phyloP scores from a whole-genome alignment of 2,329 filamentous ascomycete species.

The Botrytis elliptica region DNA sequence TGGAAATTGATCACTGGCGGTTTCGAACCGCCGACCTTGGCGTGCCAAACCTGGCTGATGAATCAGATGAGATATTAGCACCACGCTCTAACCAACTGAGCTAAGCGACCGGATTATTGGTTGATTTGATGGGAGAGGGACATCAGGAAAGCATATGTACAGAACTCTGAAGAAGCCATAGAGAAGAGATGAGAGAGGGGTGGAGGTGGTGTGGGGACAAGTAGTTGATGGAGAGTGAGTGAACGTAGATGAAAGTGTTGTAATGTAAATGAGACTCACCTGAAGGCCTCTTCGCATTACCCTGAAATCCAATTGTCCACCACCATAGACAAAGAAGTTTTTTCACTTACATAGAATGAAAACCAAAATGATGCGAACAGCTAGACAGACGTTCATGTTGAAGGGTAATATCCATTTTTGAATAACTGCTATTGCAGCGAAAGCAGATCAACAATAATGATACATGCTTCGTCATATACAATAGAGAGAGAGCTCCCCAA shows the following conservation, averaged over 20 bases:
- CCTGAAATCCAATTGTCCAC: not conserved
- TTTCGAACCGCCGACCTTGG: conserved; percentile 10
- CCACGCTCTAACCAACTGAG: conserved; percentile 17
- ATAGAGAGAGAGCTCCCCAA: not conserved
- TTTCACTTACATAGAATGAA: not conserved
- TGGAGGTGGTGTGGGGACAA: not conserved
- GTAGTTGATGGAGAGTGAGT: not conserved
- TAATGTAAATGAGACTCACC: not conserved
- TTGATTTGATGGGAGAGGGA: fast-evolving
- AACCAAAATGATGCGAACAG: not conserved
- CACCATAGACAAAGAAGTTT: not conserved
- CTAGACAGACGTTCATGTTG: not conserved
- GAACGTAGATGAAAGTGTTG: too few relatives aligned
- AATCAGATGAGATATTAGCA: not conserved
- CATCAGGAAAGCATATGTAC: fast-evolving
- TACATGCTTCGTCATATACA: not conserved
- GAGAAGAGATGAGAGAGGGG: not conserved
- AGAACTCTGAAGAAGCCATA: fast-evolving
- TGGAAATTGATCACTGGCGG: not conserved
- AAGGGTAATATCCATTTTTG: not conserved
- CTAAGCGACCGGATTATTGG: not conserved
- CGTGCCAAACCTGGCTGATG: not conserved
- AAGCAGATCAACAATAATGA: not conserved
- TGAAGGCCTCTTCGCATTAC: not conserved
- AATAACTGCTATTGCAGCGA: not conserved